Evolutionary conservation across 352 stramenopile genomes (phyloP), one percentile per base, ranked within the genome.

Genomic region (Globisporangium okanoganense): DNA sequence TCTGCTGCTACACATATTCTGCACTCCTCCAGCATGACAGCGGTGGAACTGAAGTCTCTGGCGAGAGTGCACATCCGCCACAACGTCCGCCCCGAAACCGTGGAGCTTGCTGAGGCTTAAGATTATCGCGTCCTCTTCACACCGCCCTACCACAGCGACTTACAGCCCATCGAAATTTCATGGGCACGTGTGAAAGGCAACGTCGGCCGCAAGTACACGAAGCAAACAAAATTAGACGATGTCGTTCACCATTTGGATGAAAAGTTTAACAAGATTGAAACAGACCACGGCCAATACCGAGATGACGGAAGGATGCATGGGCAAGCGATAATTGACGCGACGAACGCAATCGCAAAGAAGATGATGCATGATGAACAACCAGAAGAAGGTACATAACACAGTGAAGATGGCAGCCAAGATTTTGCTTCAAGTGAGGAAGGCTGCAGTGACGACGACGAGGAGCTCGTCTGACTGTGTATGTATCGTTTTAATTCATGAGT

Each of bases 91-190:
- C n/a, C n/a, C 41, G n/a, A 27, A 48, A 2, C 27, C 25, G 6
- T 48, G 25, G n/a, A 48, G 41, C 41, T 48, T 9, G 41, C 41
- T 27, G 41, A 48, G 27, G 41, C 41, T 6, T n/a, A 48, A 48
- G 41, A 8, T 48, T n/a, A 48, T 48, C 27, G n/a, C 27, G 41
- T 48, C n/a, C 41, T 27, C 41, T 48, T 48, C 41, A 48, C n/a
- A n/a, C 41, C 41, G 27, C 41, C 41, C n/a, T 48, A 48, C 41
- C n/a, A 48, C 41, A 48, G 41, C 16, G 41, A 27, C 27, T 7
- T 48, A 7, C 41, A 48, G 27, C n/a, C 41, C 25, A 48, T 48
- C 14, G 41, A 48, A 12, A 18, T 48, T 0, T n/a, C 27, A 18
- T 27, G 41, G 41, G 41, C 5, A 18, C 41, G 0, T n/a, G n/a